phyloP scores from a whole-genome alignment of 768 basidiomycete species.

The Symmetrospora coprosmae region DNA sequence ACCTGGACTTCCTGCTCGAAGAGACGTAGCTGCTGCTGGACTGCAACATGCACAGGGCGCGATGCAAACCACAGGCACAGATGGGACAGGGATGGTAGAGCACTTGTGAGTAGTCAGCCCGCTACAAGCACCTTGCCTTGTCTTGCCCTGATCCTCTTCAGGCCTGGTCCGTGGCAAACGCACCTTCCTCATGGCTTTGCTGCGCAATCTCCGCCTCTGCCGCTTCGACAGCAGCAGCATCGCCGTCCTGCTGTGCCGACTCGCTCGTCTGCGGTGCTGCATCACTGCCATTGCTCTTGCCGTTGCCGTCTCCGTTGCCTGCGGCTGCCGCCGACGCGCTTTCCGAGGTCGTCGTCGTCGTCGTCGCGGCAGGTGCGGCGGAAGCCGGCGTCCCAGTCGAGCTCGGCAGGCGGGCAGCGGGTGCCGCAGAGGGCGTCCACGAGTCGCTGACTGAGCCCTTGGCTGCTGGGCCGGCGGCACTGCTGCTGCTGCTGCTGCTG shows the following conservation, averaged over 20 bases:
- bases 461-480: neutral
- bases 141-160: no score
- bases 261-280: no score
- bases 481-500: neutral
- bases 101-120: no score
- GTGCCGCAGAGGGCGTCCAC: neutral
- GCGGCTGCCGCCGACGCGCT: neutral
- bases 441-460: neutral
- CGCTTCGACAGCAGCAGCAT: no score
- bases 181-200: no score
- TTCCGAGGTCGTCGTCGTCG: neutral
- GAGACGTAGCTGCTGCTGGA: constrained; percentile 10
- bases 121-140: no score
- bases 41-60: neutral
- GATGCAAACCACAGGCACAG: no score
- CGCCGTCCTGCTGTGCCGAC: no score
- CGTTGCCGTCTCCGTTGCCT: neutral
- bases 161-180: no score
- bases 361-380: neutral
- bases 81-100: no score
- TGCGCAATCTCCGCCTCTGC: no score
- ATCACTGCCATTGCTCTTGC: neutral
- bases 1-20: constrained; percentile 17
- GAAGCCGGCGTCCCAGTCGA: neutral
- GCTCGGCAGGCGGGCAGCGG: neutral